A percentile compares a stretch with the other conserved stretches of the same genome.
Evolutionary conservation across 2,329 filamentous ascomycete species (phyloP).

Genomic region (Aspergillus aculeatinus): DNA sequence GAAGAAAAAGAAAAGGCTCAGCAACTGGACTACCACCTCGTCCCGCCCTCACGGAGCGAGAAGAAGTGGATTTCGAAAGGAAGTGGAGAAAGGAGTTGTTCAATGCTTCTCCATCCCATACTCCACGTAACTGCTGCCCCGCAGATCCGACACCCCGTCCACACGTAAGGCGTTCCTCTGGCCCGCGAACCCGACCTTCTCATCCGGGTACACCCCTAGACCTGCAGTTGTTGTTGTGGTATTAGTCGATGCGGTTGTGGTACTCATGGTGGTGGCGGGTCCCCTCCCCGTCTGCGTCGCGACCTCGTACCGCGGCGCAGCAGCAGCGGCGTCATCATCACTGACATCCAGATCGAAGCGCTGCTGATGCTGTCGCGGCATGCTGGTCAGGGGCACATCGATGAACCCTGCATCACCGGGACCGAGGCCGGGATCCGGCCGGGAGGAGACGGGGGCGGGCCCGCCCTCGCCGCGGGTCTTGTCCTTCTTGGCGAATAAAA

Average conservation of each 20-base stretch:
- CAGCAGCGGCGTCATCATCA: neutral
- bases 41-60: neutral
- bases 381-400: slow-evolving; percentile 38
- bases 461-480: slow-evolving; percentile 63
- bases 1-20: neutral
- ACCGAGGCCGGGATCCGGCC: slow-evolving; percentile 6
- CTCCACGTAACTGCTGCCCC: slow-evolving; percentile 40
- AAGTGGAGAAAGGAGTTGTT: neutral
- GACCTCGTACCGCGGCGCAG: slow-evolving; percentile 29
- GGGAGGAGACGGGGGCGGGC: slow-evolving; percentile 24
- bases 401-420: slow-evolving; percentile 32
- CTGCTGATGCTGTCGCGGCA: slow-evolving; percentile 17
- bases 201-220: slow-evolving; percentile 31
- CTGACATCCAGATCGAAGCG: neutral
- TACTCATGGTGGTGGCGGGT: neutral
- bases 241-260: neutral
- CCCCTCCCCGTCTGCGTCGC: slow-evolving; percentile 12
- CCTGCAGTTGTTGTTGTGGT: neutral
- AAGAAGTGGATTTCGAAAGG: neutral
- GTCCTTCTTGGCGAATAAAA: slow-evolving; percentile 60
- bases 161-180: slow-evolving; percentile 36
- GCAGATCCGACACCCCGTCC: slow-evolving; percentile 21
- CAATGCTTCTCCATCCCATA: slow-evolving; percentile 36
- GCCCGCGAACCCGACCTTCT: slow-evolving; percentile 46
- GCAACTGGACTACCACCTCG: neutral